These are phyloP conservation scores for Nakazawaea sp. DNA, from an alignment of 805 yeast genomes.

Conservation along the genomic window DNA sequence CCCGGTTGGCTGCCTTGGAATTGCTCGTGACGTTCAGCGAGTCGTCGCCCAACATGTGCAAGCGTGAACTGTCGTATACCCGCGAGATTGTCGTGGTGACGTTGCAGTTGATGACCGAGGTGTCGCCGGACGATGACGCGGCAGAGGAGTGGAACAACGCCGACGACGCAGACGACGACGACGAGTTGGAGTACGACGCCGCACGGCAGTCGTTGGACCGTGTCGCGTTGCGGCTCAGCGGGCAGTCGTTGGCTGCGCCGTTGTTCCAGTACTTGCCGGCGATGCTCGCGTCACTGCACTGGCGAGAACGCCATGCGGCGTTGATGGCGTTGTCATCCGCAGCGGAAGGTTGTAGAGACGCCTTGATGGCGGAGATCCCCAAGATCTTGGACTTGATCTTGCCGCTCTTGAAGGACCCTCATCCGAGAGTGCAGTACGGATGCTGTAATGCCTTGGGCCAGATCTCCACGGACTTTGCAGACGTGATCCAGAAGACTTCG, in stretches of 20 bases:
- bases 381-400: conserved; percentile 76
- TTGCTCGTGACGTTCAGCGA: conserved; percentile 87
- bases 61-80: conserved; percentile 65
- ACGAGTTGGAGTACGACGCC: conserved; percentile 80
- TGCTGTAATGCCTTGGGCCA: conserved; percentile 97
- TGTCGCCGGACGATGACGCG: conserved; percentile 82
- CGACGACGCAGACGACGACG: conserved; percentile 72
- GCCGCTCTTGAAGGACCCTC: conserved; percentile 80
- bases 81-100: conserved; percentile 66
- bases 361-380: conserved; percentile 74
- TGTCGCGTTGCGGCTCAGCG: conserved; percentile 76
- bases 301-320: conserved; percentile 97
- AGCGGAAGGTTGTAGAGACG: conserved; percentile 95
- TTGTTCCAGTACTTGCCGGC: conserved; percentile 80
- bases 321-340: conserved; percentile 95
- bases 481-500: conserved; percentile 72
- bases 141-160: conserved; percentile 84
- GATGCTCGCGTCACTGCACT: conserved; percentile 67
- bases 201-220: conserved; percentile 95
- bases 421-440: conserved; percentile 94
- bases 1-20: conserved; percentile 85
- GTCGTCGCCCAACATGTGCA: conserved; percentile 93
- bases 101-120: conserved; percentile 84
- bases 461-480: conserved; percentile 94
- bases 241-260: conserved; percentile 77